A percentile compares a stretch with the other conserved stretches of the same genome.
These are phyloP conservation scores for Herpetospermum pedunculosum DNA, from an alignment of 306 rosid genomes.

Conservation along the genomic window DNA sequence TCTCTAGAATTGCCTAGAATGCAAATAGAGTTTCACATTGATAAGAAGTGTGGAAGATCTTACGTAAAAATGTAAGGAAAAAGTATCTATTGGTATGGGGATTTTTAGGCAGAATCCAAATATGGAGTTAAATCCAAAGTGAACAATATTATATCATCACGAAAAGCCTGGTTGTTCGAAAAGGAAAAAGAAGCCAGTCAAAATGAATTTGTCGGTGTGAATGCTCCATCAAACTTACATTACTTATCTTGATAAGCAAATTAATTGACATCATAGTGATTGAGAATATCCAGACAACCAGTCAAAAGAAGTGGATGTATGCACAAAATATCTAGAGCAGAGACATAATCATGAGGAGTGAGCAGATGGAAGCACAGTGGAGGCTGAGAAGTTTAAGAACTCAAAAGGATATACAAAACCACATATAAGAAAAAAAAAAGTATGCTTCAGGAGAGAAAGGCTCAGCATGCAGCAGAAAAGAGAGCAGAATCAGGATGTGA, in stretches of 20 bases:
- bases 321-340: constrained; percentile 28
- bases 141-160: too few relatives aligned
- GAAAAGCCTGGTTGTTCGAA: too few relatives aligned
- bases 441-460: background rate
- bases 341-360: background rate
- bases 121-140: background rate
- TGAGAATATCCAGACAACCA: background rate
- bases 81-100: constrained; percentile 13
- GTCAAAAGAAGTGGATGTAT: constrained; percentile 19
- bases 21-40: background rate
- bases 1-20: background rate
- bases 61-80: background rate
- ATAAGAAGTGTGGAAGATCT: background rate
- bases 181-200: too few relatives aligned
- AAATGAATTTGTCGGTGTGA: constrained; percentile 21
- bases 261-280: background rate
- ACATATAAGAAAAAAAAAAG: background rate
- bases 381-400: background rate
- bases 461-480: background rate
- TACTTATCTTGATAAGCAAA: constrained; percentile 12
- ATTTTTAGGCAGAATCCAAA: background rate
- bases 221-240: constrained; percentile 8
- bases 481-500: background rate
- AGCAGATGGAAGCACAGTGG: background rate
- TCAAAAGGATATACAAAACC: background rate